A percentile compares a stretch with the other conserved stretches of the same genome.
These are phyloP conservation scores for Thinopyrum elongatum DNA, from an alignment of 176 grass and related monocot genomes.

Conservation along the genomic window DNA sequence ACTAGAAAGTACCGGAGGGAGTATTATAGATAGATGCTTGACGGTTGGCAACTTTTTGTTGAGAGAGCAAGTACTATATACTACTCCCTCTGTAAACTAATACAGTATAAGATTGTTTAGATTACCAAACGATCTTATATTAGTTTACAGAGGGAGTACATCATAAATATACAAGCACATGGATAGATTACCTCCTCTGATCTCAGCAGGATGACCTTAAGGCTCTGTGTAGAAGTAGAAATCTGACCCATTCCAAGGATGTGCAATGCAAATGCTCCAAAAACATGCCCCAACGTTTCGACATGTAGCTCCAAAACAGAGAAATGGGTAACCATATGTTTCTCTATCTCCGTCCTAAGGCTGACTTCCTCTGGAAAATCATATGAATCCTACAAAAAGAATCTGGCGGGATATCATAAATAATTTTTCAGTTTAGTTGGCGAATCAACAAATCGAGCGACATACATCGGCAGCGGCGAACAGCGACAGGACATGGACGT, in stretches of 20 bases:
- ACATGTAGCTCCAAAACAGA: background rate
- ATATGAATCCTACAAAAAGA: background rate
- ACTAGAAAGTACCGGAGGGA: too few species aligned
- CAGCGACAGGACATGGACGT: background rate
- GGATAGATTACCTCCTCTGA: background rate
- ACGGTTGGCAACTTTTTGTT: background rate
- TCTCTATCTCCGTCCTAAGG: background rate
- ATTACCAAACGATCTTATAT: too few species aligned
- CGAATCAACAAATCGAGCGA: background rate
- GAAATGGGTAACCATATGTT: background rate
- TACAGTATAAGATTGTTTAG: too few species aligned
- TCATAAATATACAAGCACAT: too few species aligned
- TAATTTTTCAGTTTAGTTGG: background rate
- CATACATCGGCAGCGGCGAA: background rate
- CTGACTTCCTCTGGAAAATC: background rate
- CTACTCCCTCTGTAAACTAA: too few species aligned
- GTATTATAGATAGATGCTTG: background rate
- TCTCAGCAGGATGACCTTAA: background rate
- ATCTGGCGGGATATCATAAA: background rate
- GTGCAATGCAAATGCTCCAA: background rate
- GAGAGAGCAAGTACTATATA: too few species aligned
- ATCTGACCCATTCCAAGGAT: background rate
- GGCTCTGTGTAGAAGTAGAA: background rate
- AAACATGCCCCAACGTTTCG: background rate
- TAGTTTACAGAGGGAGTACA: too few species aligned